Evolutionary conservation across 805 yeast genomes (phyloP).

Genomic region (Yamadazyma olivae): DNA sequence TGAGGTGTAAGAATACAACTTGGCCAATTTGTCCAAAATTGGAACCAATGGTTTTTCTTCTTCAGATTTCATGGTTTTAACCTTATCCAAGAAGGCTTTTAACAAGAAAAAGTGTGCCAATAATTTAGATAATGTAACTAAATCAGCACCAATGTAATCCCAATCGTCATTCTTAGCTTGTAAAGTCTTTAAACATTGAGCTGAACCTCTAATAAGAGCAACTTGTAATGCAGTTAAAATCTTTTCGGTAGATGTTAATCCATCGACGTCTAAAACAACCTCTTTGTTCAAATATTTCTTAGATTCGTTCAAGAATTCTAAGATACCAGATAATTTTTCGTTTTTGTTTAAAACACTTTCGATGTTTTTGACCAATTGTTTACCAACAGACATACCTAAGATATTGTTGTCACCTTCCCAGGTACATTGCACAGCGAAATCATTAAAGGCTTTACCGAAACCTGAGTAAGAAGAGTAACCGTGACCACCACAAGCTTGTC

Average conservation of each 20-base stretch:
- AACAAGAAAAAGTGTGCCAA: conserved; percentile 42
- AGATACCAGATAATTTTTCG: conserved; percentile 31
- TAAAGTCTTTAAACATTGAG: conserved; percentile 24
- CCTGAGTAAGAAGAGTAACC: conserved; percentile 45
- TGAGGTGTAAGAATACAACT: conserved; percentile 30
- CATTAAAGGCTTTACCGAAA: conserved; percentile 42
- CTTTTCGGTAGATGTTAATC: conserved; percentile 24
- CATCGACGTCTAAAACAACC: conserved; percentile 27
- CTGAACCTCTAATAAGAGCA: conserved; percentile 33
- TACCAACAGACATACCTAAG: conserved; percentile 41
- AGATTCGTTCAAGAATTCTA: conserved; percentile 30
- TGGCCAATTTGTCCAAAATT: conserved; percentile 29
- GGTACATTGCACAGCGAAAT: conserved; percentile 47
- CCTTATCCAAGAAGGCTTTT: conserved; percentile 25
- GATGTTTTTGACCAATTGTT: conserved; percentile 34
- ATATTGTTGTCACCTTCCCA: conserved; percentile 51
- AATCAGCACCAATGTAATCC: conserved; percentile 38
- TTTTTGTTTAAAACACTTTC: conserved; percentile 25
- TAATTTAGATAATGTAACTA: conserved; percentile 40
- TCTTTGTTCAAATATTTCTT: conserved; percentile 19
- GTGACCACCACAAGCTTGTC: conserved; percentile 49
- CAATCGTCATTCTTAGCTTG: conserved; percentile 24
- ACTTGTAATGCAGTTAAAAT: conserved; percentile 39
- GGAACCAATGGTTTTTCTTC: conserved; percentile 22
- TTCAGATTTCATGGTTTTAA: conserved; percentile 18